These are phyloP conservation scores for Juncus inflexus DNA, from an alignment of 176 grass and related monocot genomes.

Conservation along the genomic window DNA sequence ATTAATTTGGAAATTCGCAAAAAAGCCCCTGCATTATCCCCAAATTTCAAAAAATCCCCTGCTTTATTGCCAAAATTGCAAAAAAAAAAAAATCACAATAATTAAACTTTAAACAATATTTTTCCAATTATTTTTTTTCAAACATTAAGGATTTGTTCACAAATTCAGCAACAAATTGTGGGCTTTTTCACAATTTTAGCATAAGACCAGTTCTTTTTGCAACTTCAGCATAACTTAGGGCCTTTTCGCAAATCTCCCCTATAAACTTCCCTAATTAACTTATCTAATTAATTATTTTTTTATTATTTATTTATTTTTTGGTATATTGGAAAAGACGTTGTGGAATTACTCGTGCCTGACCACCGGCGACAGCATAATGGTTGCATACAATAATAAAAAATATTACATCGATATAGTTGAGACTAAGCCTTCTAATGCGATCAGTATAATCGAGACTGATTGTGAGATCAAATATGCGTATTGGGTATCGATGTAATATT, in stretches of 20 bases:
- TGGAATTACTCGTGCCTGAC: slow-evolving; percentile 95
- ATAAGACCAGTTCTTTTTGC: no score
- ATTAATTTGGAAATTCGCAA: background rate
- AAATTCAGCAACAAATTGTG: slow-evolving; percentile 4
- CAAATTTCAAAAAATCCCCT: no score
- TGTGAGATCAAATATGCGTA: slow-evolving; percentile 99
- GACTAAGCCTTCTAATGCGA: slow-evolving; percentile 83
- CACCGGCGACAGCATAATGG: slow-evolving; percentile 96
- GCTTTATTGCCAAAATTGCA: background rate
- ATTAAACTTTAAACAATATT: no score
- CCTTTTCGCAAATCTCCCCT: slow-evolving; percentile 1
- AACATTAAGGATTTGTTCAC: background rate
- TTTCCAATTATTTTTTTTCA: background rate
- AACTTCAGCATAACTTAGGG: background rate
- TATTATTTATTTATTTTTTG: slow-evolving; percentile 16
- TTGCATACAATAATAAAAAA: slow-evolving; percentile 96
- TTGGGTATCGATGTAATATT: slow-evolving; percentile 98
- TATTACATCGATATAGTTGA: slow-evolving; percentile 99
- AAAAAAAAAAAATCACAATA: no score
- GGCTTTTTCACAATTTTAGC: no score
- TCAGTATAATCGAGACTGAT: slow-evolving; percentile 97
- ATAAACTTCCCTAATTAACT: background rate
- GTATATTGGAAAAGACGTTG: slow-evolving; percentile 92
- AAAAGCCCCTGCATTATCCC: no score
- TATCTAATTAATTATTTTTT: background rate